Conservation (phyloP, 2,329 filamentous ascomycete genomes). For the Fusarium sulawesiense region DNA sequence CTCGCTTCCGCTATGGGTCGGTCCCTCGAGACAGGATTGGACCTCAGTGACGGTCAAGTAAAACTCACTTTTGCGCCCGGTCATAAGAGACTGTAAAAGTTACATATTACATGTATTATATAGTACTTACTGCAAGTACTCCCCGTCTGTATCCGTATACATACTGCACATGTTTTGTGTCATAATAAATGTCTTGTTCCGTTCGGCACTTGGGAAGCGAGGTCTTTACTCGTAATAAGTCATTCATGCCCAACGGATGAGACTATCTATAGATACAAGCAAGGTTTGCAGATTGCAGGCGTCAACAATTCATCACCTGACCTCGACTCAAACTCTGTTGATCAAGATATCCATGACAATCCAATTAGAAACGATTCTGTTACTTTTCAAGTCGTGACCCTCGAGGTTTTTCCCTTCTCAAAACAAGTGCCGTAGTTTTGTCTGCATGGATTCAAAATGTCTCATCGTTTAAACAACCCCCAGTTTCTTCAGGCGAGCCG, state of each 20-base stretch:
- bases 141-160: constrained; percentile 31
- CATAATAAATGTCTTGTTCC: constrained; percentile 14
- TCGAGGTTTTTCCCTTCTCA: background rate
- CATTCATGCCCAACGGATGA: background rate
- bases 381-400: background rate
- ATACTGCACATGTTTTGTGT: constrained; percentile 14
- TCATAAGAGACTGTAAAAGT: background rate
- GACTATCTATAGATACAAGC: constrained; percentile 6
- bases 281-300: constrained; percentile 40
- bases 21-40: background rate
- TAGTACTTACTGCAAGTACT: background rate
- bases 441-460: constrained; percentile 22
- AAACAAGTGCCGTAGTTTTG: constrained; percentile 31
- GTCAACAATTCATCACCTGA: constrained; percentile 45
- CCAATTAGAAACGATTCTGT: background rate
- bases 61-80: constrained; percentile 37
- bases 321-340: constrained; percentile 36
- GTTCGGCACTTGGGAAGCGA: constrained; percentile 31
- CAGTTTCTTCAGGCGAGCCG: constrained; percentile 30
- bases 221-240: background rate
- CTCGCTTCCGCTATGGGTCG: constrained; percentile 17
- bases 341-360: background rate
- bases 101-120: constrained; percentile 6
- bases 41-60: constrained; percentile 1
- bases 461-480: constrained; percentile 23